A percentile compares a stretch with the other conserved stretches of the same genome.
These are phyloP conservation scores for Spongospora subterranea DNA, from an alignment of 208 protist species.

Conservation along the genomic window DNA sequence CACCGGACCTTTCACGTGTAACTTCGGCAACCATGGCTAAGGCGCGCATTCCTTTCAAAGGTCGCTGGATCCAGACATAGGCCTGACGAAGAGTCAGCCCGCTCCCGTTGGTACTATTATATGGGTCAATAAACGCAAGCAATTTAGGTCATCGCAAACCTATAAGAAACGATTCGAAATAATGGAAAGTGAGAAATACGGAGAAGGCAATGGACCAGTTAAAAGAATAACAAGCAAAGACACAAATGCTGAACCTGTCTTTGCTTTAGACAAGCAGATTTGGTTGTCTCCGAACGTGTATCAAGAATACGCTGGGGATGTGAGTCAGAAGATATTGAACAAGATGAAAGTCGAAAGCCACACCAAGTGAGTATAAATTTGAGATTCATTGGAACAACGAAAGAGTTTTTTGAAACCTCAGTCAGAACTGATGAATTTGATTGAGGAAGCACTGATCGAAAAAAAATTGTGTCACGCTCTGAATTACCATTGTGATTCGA, in stretches of 20 bases:
- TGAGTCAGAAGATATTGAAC: no score
- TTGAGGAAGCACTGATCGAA: no score
- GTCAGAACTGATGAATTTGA: no score
- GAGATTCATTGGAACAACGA: no score
- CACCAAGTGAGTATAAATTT: no score
- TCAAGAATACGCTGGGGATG: no score
- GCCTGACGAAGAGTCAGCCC: constrained; percentile 2
- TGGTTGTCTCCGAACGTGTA: no score
- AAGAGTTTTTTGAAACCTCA: no score
- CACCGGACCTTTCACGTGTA: background rate
- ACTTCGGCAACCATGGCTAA: background rate
- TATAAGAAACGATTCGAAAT: background rate
- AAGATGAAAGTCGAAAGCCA: no score
- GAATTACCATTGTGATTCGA: constrained; percentile 18
- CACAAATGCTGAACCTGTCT: background rate
- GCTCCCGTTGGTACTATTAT: background rate
- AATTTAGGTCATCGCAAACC: background rate
- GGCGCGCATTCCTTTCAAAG: background rate
- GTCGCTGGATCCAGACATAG: constrained; percentile 26
- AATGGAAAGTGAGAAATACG: background rate
- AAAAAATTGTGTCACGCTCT: no score
- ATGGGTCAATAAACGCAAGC: background rate
- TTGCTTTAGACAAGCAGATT: no score
- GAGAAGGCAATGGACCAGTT: no score
- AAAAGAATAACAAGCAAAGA: background rate